Conservation (phyloP, 768 basidiomycete genomes). For the Cystobasidium tubakii region DNA sequence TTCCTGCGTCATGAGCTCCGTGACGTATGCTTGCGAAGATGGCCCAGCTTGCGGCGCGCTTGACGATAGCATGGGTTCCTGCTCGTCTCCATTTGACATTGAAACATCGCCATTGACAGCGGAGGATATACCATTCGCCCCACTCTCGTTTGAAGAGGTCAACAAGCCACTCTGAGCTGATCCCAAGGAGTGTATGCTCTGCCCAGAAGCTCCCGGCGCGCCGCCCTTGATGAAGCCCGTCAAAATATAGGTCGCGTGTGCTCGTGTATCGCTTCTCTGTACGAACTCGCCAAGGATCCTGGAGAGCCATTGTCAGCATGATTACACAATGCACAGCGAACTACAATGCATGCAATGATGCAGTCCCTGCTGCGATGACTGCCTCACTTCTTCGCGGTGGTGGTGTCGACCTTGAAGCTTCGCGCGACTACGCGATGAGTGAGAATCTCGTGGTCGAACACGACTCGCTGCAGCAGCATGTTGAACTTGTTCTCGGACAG, state of each 20-base stretch:
- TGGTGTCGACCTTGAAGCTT: conserved; percentile 23
- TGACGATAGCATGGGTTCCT: background rate
- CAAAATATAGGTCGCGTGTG: conserved; percentile 32
- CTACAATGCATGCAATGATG: background rate
- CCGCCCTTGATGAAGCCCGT: conserved; percentile 23
- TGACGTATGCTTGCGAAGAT: conserved; percentile 10
- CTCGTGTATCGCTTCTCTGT: conserved; percentile 18
- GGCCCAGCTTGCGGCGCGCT: conserved; percentile 7
- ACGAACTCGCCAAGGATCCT: conserved; percentile 22
- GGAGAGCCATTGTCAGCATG: no score
- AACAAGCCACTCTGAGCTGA: background rate
- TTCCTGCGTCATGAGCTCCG: conserved; percentile 1
- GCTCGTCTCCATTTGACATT: conserved; percentile 8
- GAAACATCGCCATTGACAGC: conserved; percentile 15
- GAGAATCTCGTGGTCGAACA: conserved; percentile 26
- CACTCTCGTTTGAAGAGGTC: background rate
- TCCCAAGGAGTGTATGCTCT: background rate
- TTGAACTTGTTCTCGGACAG: conserved; percentile 23
- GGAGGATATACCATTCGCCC: background rate
- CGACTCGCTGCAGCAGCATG: conserved; percentile 29
- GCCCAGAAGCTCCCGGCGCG: background rate
- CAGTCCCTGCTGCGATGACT: background rate
- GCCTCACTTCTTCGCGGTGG: conserved; percentile 23
- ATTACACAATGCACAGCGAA: no score
- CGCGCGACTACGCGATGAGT: conserved; percentile 34